Evolutionary conservation across 192 early-diverging fungal genomes (phyloP), one percentile per base, ranked within the genome.

Genomic region (Mortierella hygrophila): DNA sequence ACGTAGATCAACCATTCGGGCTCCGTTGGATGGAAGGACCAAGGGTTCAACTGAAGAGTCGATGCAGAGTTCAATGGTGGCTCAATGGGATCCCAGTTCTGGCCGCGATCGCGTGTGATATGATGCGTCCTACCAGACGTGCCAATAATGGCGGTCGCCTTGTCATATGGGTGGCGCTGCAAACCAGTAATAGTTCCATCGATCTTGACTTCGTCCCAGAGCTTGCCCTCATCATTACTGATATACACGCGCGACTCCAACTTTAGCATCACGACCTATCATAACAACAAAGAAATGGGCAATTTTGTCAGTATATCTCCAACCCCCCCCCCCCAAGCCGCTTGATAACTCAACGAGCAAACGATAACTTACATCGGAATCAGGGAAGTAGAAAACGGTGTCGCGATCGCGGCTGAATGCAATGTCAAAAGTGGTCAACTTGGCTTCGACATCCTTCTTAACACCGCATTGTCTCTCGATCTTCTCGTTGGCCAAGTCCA

Each of bases 1-100:
- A 97, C 75, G 79, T 93, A 98, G 29, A 97, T 92, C 38, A 97
- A 76, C 91, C 96, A 98, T 76, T 97, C 96, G 4, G 93, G 88
- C 41, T 96, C 90, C 1, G 94, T 91, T 20, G 97, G 95, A 78
- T 99, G 98, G 91, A 98, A 99, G 55, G 79, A 81, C 84, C 84
- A 86, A 47, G 75, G 57, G 47, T 80, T 93, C 92, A 69, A 96
- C 72, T 35, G 93, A 87, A 35, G 89, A 87, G n/a, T 91, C 21
- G 83, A 79, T 23, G 95, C 94, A 9, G 96, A 96, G n/a, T 74
- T 21, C 23, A 88, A 74, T 8, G 95, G 95, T 13, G 93, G 76
- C 10, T 89, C 86, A 41, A 98, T 63, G 23, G 75, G 26, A 18
- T 92, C 89, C 76, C 93, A 91, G 23, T 91, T 92, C 47, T 82